Percentiles rank a stretch among this genome's conserved stretches.
Conservation (phyloP, 129 eudicot genomes). For the Lonicera japonica region DNA sequence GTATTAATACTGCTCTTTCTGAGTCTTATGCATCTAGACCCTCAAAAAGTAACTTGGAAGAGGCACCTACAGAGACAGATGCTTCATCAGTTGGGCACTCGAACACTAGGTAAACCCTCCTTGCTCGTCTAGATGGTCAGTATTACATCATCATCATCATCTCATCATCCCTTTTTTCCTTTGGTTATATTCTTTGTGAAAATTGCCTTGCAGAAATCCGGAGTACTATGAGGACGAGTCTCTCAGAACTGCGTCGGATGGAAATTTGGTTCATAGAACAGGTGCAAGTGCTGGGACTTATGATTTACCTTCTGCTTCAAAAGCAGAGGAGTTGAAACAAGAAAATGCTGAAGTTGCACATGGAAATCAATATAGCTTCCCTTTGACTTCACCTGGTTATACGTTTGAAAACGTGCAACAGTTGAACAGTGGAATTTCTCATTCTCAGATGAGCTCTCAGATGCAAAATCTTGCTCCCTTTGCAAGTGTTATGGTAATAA, state of each 20-base stretch:
- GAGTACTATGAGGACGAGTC: conserved; percentile 76
- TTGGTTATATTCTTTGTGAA: no score
- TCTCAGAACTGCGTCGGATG: conserved; percentile 47
- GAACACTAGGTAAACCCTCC: conserved; percentile 54
- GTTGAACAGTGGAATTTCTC: conserved; percentile 48
- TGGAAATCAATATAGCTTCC: conserved; percentile 57
- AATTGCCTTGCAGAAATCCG: conserved; percentile 42
- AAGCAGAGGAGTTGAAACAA: conserved; percentile 63
- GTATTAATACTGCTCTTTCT: conserved; percentile 36
- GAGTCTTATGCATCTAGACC: conserved; percentile 53
- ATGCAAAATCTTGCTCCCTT: conserved; percentile 67
- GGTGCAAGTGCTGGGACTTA: conserved; percentile 40
- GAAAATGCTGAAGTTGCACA: conserved; percentile 57
- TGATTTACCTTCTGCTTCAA: conserved; percentile 68
- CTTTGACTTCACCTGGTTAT: conserved; percentile 57
- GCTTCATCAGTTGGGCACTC: conserved; percentile 50
- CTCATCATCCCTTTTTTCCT: neutral
- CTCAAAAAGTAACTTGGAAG: conserved; percentile 31
- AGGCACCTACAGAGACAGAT: conserved; percentile 45
- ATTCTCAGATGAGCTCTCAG: conserved; percentile 60
- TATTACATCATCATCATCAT: no score
- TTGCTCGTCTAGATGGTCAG: no score
- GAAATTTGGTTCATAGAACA: conserved; percentile 37
- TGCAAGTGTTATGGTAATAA: conserved; percentile 66
- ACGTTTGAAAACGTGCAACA: conserved; percentile 58